phyloP scores from a whole-genome alignment of 2,329 filamentous ascomycete species.

The Aureobasidium sp. region DNA sequence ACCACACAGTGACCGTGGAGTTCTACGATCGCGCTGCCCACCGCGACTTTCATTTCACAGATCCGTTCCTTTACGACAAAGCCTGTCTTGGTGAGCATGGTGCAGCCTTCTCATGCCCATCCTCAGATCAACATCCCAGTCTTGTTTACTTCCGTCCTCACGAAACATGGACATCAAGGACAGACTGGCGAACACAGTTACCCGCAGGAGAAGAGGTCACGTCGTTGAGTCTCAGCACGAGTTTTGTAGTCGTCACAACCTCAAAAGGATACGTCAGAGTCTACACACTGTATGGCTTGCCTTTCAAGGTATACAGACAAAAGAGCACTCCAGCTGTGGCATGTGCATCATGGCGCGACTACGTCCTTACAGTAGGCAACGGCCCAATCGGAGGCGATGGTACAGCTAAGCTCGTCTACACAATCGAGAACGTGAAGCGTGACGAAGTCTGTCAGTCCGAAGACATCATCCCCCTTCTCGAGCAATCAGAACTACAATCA shows the following conservation, averaged over 20 bases:
- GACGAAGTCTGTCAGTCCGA: conserved; percentile 94
- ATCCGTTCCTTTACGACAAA: conserved; percentile 93
- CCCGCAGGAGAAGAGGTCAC: conserved; percentile 79
- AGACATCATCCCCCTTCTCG: conserved; percentile 78
- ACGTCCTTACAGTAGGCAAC: conserved; percentile 93
- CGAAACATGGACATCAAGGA: conserved; percentile 87
- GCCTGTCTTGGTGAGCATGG: conserved; percentile 83
- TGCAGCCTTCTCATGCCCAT: conserved; percentile 74
- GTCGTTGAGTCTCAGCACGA: conserved; percentile 84
- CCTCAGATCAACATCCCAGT: conserved; percentile 59
- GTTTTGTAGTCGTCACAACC: conserved; percentile 84
- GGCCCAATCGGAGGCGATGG: conserved; percentile 77
- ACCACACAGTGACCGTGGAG: conserved; percentile 85
- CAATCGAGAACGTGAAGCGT: conserved; percentile 87
- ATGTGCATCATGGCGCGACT: conserved; percentile 90
- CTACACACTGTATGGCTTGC: conserved; percentile 87
- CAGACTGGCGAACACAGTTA: conserved; percentile 85
- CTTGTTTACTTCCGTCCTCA: conserved; percentile 95
- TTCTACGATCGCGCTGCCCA: conserved; percentile 94
- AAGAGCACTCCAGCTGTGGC: conserved; percentile 87
- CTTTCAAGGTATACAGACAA: conserved; percentile 80
- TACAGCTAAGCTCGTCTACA: conserved; percentile 71
- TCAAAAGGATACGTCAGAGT: conserved; percentile 82
- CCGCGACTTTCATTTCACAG: conserved; percentile 94
- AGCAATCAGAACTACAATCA: conserved; percentile 64